Base-by-base conservation (phyloP, 2,329 filamentous ascomycete species). In the Colletotrichum lindemuthianum region DNA sequence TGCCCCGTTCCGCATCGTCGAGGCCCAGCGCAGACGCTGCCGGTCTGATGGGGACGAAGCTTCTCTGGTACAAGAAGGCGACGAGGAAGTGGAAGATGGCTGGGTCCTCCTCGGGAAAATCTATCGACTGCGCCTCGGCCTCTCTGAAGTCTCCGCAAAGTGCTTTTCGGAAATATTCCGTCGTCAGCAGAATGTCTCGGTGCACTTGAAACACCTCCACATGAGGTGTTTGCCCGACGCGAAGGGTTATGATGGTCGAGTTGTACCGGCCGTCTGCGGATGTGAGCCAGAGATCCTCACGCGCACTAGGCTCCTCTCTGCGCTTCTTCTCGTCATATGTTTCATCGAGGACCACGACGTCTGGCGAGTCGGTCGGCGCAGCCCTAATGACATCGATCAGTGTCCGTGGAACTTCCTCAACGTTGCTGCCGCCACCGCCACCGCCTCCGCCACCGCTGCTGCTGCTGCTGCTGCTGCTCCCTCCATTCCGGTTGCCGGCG, bases 61-160 rank as follows among this genome's bases (percentile, higher is more conserved):
- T 78, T 16, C 76, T 78, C 67, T 84, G 82, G 67, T 84, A 84
- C 11, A 84, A 72, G 54, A 79, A 84, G n/a, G 81, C 80, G 40
- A 86, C 73, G 45, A 85, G 71, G 66, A 84, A 83, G 61, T 83
- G 81, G 65, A 86, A 85, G 50, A 83, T 78, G 58, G 78, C 77
- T 3, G 83, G 81, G 66, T 84, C 77, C 64, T 85, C 83, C 61
- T 85, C 82, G 0, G 81, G 82, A 2, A 86, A 72, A 68, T 82
- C 76, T 55, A 86, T 78, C 12, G 77, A 76, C 65, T 84, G 81
- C 13, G 78, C 75, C 16, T 74, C 75, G 2, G 80, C 77, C 69
- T 85, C 83, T 54, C 70, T 76, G 67, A 84, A 85, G 33, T 75
- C 73, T 40, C 82, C 82, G 63, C 79, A 79, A 7, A 85, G 74